A percentile compares a stretch with the other conserved stretches of the same genome.
Conservation (phyloP, 345 rosid genomes). For the Aquilaria yunnanensis region DNA sequence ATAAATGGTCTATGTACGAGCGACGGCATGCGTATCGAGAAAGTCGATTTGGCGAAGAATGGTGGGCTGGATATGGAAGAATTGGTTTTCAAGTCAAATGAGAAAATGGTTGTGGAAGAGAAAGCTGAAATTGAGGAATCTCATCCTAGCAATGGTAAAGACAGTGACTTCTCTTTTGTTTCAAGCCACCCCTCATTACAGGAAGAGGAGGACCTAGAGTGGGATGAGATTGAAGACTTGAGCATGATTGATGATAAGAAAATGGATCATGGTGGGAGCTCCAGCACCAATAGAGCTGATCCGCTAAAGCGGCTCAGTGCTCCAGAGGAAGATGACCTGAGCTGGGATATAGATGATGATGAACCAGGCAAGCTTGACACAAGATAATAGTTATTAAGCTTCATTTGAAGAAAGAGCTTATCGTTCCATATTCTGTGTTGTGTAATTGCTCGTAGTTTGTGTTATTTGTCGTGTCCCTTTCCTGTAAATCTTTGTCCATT, state of each 20-base stretch:
- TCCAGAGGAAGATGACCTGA: not conserved
- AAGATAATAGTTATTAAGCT: not conserved
- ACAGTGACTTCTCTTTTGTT: slow-evolving; percentile 29
- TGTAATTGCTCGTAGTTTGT: not conserved
- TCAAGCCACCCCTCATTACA: slow-evolving; percentile 28
- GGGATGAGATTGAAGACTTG: slow-evolving; percentile 54
- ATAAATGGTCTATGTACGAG: slow-evolving; percentile 15
- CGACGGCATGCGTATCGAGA: slow-evolving; percentile 14
- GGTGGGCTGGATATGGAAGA: slow-evolving; percentile 12
- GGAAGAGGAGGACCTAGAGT: slow-evolving; percentile 49
- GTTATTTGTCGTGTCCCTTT: not conserved
- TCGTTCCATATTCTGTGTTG: not conserved
- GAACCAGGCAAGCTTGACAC: slow-evolving; percentile 24
- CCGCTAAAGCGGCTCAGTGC: slow-evolving; percentile 5
- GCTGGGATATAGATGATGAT: too few species aligned
- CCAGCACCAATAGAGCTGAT: slow-evolving; percentile 13
- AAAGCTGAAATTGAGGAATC: slow-evolving; percentile 29
- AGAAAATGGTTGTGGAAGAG: slow-evolving; percentile 21
- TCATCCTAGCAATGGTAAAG: slow-evolving; percentile 15
- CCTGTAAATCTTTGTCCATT: slow-evolving; percentile 8
- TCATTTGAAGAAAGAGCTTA: not conserved
- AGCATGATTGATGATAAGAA: slow-evolving; percentile 46
- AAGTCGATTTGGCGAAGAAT: slow-evolving; percentile 16
- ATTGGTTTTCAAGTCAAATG: slow-evolving; percentile 19
- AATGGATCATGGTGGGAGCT: slow-evolving; percentile 18